phyloP scores from a whole-genome alignment of 225 moss, liverwort and hornwort genomes.

The Rhytidiadelphus loreus region DNA sequence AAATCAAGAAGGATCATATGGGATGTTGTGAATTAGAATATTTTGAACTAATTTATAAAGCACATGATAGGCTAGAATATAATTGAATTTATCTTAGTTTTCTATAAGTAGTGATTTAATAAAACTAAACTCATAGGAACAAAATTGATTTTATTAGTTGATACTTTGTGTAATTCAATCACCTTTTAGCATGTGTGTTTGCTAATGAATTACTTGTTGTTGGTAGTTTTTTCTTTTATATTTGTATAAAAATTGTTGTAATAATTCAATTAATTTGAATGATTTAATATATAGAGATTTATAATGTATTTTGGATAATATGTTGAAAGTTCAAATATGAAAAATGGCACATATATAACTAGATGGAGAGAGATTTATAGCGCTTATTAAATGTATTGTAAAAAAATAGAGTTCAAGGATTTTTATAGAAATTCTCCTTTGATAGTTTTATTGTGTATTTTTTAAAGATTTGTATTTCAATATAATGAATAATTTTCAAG shows the following conservation, averaged over 20 bases:
- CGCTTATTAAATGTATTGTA: not conserved
- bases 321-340: not conserved
- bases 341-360: not conserved
- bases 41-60: not conserved
- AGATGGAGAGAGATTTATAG: too few species aligned
- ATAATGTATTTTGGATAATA: not conserved
- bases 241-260: not conserved
- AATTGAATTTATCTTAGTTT: not conserved
- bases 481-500: not conserved
- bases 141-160: not conserved
- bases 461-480: not conserved
- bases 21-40: conserved; percentile 52
- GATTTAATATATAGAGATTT: not conserved
- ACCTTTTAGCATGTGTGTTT: not conserved
- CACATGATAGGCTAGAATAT: not conserved
- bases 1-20: conserved; percentile 70
- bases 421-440: not conserved
- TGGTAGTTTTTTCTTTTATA: not conserved
- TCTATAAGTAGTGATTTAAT: not conserved
- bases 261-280: not conserved
- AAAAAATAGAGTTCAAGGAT: not conserved
- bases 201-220: not conserved
- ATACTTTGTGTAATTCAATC: not conserved
- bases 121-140: not conserved
- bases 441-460: not conserved